These are phyloP conservation scores for Petunia secreta DNA, from an alignment of 257 asterid genomes.

Conservation along the genomic window DNA sequence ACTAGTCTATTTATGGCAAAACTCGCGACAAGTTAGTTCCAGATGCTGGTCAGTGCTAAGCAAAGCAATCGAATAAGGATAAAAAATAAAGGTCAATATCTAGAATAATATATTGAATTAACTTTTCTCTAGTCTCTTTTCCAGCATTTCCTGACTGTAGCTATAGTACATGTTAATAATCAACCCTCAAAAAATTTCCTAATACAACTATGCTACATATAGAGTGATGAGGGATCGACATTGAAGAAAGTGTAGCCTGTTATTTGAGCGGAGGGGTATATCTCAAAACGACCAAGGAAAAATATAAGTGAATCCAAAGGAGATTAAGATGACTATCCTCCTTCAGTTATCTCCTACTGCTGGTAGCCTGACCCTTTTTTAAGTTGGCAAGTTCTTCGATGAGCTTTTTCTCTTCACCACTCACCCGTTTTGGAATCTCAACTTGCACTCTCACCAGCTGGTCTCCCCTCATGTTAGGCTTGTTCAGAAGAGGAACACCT, in stretches of 20 bases:
- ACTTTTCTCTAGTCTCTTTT: too few species aligned
- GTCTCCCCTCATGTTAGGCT: constrained; percentile 87
- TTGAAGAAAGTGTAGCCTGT: background rate
- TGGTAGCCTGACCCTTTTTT: constrained; percentile 73
- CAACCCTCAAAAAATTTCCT: background rate
- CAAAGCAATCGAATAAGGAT: too few species aligned
- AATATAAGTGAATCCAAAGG: too few species aligned
- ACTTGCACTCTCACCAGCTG: constrained; percentile 95
- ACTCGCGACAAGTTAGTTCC: too few species aligned
- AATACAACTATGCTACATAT: background rate
- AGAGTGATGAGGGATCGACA: background rate
- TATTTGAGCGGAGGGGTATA: background rate
- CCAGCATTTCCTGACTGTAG: too few species aligned
- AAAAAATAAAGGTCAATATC: too few species aligned
- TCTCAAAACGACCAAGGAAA: too few species aligned
- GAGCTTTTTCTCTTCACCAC: constrained; percentile 90
- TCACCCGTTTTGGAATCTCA: constrained; percentile 91
- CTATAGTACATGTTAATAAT: too few species aligned
- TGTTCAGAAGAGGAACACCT: constrained; percentile 80
- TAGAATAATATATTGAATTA: too few species aligned
- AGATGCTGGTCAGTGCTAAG: too few species aligned
- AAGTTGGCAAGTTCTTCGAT: constrained; percentile 81
- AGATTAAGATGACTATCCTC: too few species aligned
- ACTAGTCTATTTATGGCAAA: too few species aligned
- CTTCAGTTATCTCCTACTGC: background rate